Base-by-base conservation (phyloP, 2,329 filamentous ascomycete genomes). In the Hymenoscyphus salicellus region DNA sequence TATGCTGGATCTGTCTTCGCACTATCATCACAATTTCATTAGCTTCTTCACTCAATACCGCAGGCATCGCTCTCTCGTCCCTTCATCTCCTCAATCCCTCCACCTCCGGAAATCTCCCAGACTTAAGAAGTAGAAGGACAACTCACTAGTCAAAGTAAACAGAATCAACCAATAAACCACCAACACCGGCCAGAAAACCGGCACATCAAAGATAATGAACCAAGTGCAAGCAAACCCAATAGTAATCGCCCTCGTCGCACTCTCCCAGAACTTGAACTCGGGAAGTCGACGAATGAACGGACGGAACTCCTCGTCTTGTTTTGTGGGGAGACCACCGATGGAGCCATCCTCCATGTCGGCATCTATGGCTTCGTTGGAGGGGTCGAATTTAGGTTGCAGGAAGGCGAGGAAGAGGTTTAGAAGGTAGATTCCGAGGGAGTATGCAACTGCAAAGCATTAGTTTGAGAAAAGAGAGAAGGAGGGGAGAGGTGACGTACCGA, bases 201-300 rank as follows among this genome's bases (percentile, higher is more conserved):
- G 95, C 70, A 99, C 87, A 79, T 99, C 92, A 81, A 98, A 99
- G 76, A 97, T 83, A 75, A 90, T 84, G 78, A 96, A 96, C 91
- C 92, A 98, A 72, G 88, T 92, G 86, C 93, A 97, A 68, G 89
- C 71, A 77, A 98, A 97, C 43, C 85, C 88, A 74, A 98, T 91
- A 70, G 83, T 76, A 73, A 98, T 86, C 63, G 94, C 94, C 75
- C 93, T 87, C 63, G 94, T 98, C 62, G 94, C 93, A 74, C 91
- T 90, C 81, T 97, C 92, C 95, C 95, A 99, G 84, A 99, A 99
- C 85, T 99, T 99, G 86, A 99, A 99, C 80, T 99, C 95, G 63
- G 95, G 95, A 28, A 99, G 87, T 66, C 95, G 87, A 75, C 95
- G 88, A 77, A 99, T 97, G 76, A 99, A 99, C 3, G 95, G 95